A percentile compares a stretch with the other conserved stretches of the same genome.
phyloP scores from a whole-genome alignment of 2,329 filamentous ascomycete species.

The Scleromitrula shiraiana region DNA sequence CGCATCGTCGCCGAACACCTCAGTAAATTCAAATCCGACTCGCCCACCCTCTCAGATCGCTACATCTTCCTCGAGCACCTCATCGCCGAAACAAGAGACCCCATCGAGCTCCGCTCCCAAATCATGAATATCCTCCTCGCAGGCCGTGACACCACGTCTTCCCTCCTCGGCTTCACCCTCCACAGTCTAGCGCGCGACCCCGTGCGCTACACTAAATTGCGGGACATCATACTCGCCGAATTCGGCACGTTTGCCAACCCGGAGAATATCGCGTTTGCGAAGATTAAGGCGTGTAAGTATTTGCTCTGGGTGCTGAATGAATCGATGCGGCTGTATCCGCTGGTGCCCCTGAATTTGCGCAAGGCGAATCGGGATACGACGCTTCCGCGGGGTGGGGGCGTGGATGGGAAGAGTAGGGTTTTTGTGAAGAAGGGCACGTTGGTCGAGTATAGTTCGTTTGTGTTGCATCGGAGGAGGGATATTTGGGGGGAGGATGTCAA shows the following conservation, averaged over 20 bases:
- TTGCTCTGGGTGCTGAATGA: conserved; percentile 27
- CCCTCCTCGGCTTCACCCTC: conserved; percentile 34
- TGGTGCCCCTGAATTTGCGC: conserved; percentile 46
- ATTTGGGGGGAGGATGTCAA: conserved; percentile 32
- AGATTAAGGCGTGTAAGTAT: conserved; percentile 25
- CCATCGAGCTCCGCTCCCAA: conserved; percentile 40
- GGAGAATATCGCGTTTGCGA: conserved; percentile 21
- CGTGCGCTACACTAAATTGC: conserved; percentile 36
- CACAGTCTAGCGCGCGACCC: conserved; percentile 30
- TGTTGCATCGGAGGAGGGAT: conserved; percentile 31
- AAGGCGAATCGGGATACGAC: conserved; percentile 27
- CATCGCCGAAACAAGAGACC: conserved; percentile 39
- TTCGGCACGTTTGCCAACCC: conserved; percentile 29
- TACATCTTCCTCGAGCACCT: conserved; percentile 50
- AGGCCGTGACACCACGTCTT: conserved; percentile 51
- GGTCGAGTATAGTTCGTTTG: conserved; percentile 27
- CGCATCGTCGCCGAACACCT: conserved; percentile 35
- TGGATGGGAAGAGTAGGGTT: conserved; percentile 28
- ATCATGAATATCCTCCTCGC: conserved; percentile 47
- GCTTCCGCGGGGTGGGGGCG: conserved; percentile 31
- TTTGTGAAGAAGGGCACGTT: conserved; percentile 26
- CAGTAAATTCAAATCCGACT: conserved; percentile 21
- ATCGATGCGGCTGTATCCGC: conserved; percentile 44
- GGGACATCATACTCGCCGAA: conserved; percentile 32
- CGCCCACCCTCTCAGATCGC: conserved; percentile 16